Base-by-base conservation (phyloP, 2,329 filamentous ascomycete species). In the Trichoderma cornu-damae region DNA sequence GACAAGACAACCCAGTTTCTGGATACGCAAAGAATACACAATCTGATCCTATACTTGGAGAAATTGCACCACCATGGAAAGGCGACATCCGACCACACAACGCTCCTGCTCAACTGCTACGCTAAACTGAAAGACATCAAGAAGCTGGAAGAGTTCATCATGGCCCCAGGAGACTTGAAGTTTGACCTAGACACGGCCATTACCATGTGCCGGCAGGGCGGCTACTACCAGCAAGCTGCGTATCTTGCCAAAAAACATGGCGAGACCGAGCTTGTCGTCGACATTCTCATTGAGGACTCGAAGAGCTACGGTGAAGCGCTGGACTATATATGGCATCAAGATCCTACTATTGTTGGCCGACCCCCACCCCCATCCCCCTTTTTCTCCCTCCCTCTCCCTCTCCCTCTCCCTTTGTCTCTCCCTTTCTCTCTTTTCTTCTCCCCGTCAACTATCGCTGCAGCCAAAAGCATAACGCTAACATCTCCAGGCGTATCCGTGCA, bases 101-200 rank as follows among this genome's bases (percentile, higher is more conserved):
- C 94, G 0, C 76, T 99, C 9, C 79, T 99, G 0, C 76, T 99
- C 42, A 99, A 99, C 69, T 99, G 94, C 73, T 99, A 99, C 69
- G 94, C 94, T 0, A 99, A 99, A 69, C 77, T 97, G 14, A 99
- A 99, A 71, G 94, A 99, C 69, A 93, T 96, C 4, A 88, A 91
- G 57, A 99, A 99, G 73, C 79, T 99, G 6, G 93, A 99, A 68
- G 88, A 88, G 22, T 99, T 99, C 64, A 99, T 99, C 73, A 96
- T 96, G 69, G 92, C 91, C 26, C 92, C 93, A 0, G 91, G 89
- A 2, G 92, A 96, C 65, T 81, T 96, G 40, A 96, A 95, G 67
- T 99, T 99, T 67, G 94, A 99, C 69, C 79, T 97, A 2, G 94
- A 99, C 64, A 99, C 94, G 1, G 94, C 94, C 12, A 99, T 99